phyloP scores from a whole-genome alignment of 371 early-diverging fungal species.

The Capillidium rhysosporum region DNA sequence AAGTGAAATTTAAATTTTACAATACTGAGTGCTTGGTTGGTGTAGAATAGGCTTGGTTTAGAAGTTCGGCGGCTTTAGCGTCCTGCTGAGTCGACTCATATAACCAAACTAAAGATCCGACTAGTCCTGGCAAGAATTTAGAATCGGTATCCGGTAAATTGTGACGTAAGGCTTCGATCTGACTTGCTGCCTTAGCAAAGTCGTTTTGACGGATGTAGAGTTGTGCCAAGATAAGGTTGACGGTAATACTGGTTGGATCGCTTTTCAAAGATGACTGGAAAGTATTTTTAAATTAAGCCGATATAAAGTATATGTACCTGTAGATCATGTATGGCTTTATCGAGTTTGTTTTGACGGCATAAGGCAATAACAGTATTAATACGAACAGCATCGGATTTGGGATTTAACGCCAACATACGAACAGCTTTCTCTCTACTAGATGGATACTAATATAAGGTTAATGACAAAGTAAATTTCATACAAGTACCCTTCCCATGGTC shows the following conservation, averaged over 20 bases:
- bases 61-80: neutral
- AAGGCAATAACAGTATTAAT: neutral
- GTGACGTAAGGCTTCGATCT: neutral
- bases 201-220: neutral
- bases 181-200: neutral
- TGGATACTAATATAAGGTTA: no score
- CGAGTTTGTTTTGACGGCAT: neutral
- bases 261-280: neutral
- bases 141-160: neutral
- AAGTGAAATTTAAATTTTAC: neutral
- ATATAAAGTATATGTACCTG: neutral
- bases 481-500: no score
- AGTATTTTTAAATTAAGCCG: neutral
- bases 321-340: neutral
- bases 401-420: no score
- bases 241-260: neutral
- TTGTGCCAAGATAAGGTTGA: neutral
- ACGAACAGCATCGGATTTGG: no score
- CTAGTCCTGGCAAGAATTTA: constrained; percentile 1
- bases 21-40: neutral
- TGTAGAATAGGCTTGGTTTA: neutral
- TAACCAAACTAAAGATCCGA: constrained; percentile 5
- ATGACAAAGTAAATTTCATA: no score
- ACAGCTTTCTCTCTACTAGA: no score
- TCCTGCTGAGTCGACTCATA: neutral